Conservation (phyloP, 495 filamentous ascomycete species). For the Penicillium turbatum region DNA sequence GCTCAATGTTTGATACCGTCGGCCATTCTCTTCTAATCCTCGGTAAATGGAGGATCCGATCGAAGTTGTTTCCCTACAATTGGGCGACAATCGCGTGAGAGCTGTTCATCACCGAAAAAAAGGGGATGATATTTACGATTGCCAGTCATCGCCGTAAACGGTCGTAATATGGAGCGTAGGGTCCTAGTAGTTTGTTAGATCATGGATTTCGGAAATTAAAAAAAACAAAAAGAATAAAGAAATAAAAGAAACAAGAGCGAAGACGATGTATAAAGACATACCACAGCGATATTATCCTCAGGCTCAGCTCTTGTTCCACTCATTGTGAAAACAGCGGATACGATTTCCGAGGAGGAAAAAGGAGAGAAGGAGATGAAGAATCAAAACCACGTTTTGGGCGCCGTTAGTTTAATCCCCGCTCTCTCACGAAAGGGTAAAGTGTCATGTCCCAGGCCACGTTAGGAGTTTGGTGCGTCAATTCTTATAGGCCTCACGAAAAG, state of each 20-base stretch:
- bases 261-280: background rate
- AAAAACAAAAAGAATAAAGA: background rate
- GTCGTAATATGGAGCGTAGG: background rate
- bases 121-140: slow-evolving; percentile 7
- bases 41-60: slow-evolving; percentile 19
- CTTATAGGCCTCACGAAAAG: background rate
- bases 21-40: slow-evolving; percentile 20
- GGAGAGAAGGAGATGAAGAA: background rate
- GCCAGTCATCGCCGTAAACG: slow-evolving; percentile 10
- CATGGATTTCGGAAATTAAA: background rate
- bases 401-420: background rate
- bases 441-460: background rate
- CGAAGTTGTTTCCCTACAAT: slow-evolving; percentile 16
- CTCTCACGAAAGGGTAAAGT: background rate
- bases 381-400: background rate
- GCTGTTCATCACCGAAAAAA: background rate
- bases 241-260: background rate
- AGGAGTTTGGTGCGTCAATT: background rate
- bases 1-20: slow-evolving; percentile 17
- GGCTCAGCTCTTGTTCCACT: background rate
- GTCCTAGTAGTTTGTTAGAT: slow-evolving; percentile 1
- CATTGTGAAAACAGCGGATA: background rate
- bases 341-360: background rate
- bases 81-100: background rate
- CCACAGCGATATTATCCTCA: background rate